Base-by-base conservation (phyloP, 768 basidiomycete genomes). In the Galerina marginata region DNA sequence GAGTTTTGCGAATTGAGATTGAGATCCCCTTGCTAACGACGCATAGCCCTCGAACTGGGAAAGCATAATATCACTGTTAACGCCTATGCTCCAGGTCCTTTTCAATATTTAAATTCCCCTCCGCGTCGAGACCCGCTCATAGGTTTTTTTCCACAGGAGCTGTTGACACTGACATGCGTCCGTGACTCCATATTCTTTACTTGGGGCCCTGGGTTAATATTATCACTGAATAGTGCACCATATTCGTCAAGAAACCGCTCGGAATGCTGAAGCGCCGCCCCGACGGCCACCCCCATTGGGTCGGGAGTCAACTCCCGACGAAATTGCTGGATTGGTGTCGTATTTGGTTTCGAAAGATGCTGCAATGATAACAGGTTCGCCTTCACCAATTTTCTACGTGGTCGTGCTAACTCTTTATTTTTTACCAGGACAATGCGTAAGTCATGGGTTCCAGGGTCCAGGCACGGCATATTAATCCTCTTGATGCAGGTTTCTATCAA, bases 271-370 rank as follows among this genome's bases (percentile, higher is more conserved):
- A 15, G 39, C 33, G 20, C 20, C 20, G 20, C 20, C 20, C 20
- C 20, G 20, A 20, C 20, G 20, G 20, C 20, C 20, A 20, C 20
- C 20, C 3, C 37, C 48, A 5, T 25, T 61, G n/a, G 54, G n/a
- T n/a, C 38, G 48, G 7, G 54, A 51, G 37, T 44, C 66, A 9
- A 61, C 59, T 0, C 65, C 77, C 0, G 74, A 77, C 14, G 72
- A 79, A 9, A 59, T 80, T 6, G 77, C 79, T 6, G 68, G 68
- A 12, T 33, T 78, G 6, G 78, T 79, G 0, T 75, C 76, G 3
- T 79, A 67, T 52, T 66, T 79, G 1, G 71, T 66, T 9, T 79
- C 77, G 11, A 71, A 76, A 60, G 72, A 78, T 20, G 71, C 78
- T 7, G 56, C 65, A 15, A 73, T 71, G 56, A 74, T 80, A 3